Base-by-base conservation (phyloP, 345 rosid species). In the Eucalyptus tenuipes region DNA sequence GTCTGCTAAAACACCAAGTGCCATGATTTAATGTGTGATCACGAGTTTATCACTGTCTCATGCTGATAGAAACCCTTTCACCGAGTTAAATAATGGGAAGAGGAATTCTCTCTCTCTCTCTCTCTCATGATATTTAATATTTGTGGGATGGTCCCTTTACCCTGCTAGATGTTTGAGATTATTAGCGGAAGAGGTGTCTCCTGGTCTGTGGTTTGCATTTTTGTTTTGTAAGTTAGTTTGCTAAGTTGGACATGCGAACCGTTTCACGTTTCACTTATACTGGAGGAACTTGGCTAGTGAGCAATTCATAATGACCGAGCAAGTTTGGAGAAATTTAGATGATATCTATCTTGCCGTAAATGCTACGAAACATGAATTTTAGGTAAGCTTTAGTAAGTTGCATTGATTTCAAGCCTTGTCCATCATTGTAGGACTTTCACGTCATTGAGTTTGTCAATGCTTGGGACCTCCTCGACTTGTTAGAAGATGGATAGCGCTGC, bases 391-490 rank as follows among this genome's bases (percentile, higher is more conserved):
- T 80, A 27, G 93, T 90, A 33, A 92, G 88, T 44, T 87, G 88
- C 40, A 91, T 44, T 18, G 92, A 91, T 91, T 88, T 92, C 53
- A 92, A 92, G 87, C 95, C 93, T 88, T 93, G 93, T 18, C 93
- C 95, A 88, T 91, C 95, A 40, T 91, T 89, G 82, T 89, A 92
- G 82, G 90, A 90, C 29, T 82, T 82, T 64, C 48, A 87, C 57
- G 27, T 87, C 93, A 8, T 57, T 90, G 48, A 7, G 12, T 88
- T 89, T 79, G 4, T 91, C 94, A 92, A 94, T 85, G 93, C 93
- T 87, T 93, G 40, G 95, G 92, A 20, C 94, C 93, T n/a, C 90
- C 95, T 61, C 92, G 94, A 86, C 93, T 93, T 24, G 93, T 92
- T 29, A 92, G 49, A 88, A 94, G 93, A 40, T 93, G 93, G 42